phyloP scores from a whole-genome alignment of 495 filamentous ascomycete species.

The Trichoderma virens region DNA sequence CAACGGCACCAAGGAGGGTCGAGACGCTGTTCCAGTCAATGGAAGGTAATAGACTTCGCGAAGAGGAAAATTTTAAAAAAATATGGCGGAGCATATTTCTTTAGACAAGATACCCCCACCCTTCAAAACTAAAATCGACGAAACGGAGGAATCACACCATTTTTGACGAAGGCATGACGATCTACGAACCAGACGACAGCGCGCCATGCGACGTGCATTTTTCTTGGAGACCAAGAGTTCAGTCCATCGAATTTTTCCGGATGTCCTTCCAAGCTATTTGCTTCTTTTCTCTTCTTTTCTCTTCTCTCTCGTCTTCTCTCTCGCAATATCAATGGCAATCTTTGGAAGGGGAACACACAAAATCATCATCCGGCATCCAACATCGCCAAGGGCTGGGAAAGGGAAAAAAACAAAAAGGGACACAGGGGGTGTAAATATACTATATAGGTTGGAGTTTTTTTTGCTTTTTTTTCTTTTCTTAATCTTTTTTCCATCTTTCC shows the following conservation, averaged over 20 bases:
- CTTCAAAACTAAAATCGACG: background rate
- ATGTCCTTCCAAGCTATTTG: background rate
- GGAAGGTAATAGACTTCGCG: background rate
- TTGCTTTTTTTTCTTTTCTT: background rate
- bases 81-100: background rate
- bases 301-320: background rate
- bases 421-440: background rate
- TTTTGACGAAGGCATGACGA: conserved; percentile 6
- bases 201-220: background rate
- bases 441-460: conserved; percentile 8
- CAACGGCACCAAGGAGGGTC: conserved; percentile 13
- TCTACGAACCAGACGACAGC: conserved; percentile 10
- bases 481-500: background rate
- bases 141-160: background rate
- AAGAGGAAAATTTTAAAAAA: background rate
- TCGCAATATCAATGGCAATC: conserved; percentile 1
- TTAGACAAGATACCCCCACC: conserved; percentile 1
- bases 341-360: conserved; percentile 1
- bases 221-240: background rate
- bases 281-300: background rate
- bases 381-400: conserved; percentile 5
- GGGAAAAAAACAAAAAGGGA: background rate
- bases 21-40: conserved; percentile 8
- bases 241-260: background rate
- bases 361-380: conserved; percentile 7